Percentiles rank a stretch among this genome's conserved stretches.
These are phyloP conservation scores for Cymodocea nodosa DNA, from an alignment of 116 monocot species.

Conservation along the genomic window DNA sequence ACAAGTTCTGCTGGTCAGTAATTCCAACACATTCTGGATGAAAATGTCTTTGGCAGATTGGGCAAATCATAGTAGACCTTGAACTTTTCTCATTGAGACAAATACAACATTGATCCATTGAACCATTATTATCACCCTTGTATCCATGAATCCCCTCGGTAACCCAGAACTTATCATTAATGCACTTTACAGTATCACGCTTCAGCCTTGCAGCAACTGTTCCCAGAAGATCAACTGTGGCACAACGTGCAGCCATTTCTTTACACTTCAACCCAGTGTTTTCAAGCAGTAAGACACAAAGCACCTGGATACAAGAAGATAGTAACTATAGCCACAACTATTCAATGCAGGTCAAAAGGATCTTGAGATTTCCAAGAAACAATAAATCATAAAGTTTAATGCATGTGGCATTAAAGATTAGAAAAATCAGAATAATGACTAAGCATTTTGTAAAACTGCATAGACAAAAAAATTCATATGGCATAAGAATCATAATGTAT, in stretches of 20 bases:
- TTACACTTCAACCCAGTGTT: constrained; percentile 96
- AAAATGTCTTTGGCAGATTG: constrained; percentile 68
- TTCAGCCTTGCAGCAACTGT: constrained; percentile 81
- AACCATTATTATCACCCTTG: constrained; percentile 8
- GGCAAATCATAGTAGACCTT: constrained; percentile 36
- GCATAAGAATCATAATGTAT: too few relatives aligned
- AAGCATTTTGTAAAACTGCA: too few relatives aligned
- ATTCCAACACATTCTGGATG: constrained; percentile 80
- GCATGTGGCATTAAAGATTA: too few relatives aligned
- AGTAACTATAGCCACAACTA: background rate
- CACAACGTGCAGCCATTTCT: constrained; percentile 70
- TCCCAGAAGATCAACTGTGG: constrained; percentile 93
- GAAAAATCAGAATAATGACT: too few relatives aligned
- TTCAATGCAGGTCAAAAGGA: too few relatives aligned
- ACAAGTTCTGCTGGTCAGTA: constrained; percentile 37
- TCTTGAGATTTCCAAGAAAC: too few relatives aligned
- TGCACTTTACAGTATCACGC: constrained; percentile 58
- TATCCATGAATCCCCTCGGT: constrained; percentile 33
- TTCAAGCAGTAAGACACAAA: constrained; percentile 87
- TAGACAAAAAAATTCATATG: too few relatives aligned
- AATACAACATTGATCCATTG: constrained; percentile 44
- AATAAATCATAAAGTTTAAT: too few relatives aligned
- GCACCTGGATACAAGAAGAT: constrained; percentile 48
- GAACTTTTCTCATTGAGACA: constrained; percentile 57
- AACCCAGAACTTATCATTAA: constrained; percentile 68